Evolutionary conservation across 345 rosid genomes (phyloP).

Genomic region (Excoecaria cochinchinensis): DNA sequence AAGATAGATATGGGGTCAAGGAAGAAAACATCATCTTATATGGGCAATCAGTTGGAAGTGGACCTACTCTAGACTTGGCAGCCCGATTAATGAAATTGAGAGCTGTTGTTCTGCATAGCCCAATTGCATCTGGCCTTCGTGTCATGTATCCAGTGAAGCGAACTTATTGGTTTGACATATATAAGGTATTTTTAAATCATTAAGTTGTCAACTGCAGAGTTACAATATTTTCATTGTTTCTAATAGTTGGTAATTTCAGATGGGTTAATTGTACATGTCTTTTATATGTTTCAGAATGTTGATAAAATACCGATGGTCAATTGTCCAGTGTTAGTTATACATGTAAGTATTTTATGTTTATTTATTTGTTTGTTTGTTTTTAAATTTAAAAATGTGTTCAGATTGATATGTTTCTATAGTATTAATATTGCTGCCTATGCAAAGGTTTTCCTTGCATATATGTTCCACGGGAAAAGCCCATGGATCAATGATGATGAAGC

Average conservation of each 20-base stretch:
- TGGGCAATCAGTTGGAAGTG: slow-evolving; percentile 95
- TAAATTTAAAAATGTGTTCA: neutral
- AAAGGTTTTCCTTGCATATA: neutral
- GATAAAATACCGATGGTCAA: slow-evolving; percentile 74
- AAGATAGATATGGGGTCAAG: slow-evolving; percentile 68
- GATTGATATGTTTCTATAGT: neutral
- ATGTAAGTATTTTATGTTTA: slow-evolving; percentile 43
- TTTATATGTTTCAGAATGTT: slow-evolving; percentile 59
- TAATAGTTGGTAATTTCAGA: neutral
- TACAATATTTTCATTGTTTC: neutral
- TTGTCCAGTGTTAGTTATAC: slow-evolving; percentile 81
- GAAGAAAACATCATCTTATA: slow-evolving; percentile 85
- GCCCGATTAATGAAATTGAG: slow-evolving; percentile 60
- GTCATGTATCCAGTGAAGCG: slow-evolving; percentile 90
- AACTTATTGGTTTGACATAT: slow-evolving; percentile 95
- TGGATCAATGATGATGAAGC: neutral
- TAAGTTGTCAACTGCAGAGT: neutral
- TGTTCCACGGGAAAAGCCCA: neutral
- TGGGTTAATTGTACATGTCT: slow-evolving; percentile 17
- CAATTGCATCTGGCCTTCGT: slow-evolving; percentile 83
- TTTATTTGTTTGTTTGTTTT: neutral
- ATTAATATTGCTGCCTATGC: neutral
- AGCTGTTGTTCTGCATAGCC: slow-evolving; percentile 96
- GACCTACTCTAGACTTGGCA: slow-evolving; percentile 89
- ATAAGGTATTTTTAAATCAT: slow-evolving; percentile 47